Evolutionary conservation across 1,284 basidiomycete genomes (phyloP), one percentile per base, ranked within the genome.

Genomic region (Rhizoctonia solani): DNA sequence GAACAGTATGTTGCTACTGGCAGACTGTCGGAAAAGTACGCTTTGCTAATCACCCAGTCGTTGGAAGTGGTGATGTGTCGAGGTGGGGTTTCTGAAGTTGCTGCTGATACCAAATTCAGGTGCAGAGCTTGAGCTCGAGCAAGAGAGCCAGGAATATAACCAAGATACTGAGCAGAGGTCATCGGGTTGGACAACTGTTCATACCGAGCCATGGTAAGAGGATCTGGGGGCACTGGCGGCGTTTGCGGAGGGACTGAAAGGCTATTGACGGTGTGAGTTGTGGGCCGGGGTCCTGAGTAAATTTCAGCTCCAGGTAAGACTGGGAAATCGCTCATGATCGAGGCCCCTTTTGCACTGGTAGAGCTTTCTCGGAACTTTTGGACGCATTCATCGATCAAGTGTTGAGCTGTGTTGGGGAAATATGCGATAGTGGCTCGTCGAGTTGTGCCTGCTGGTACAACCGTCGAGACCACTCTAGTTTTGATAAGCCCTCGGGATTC

Each of bases 121-220:
- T 92, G 88, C 1, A 92, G 76, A 68, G 83, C 79, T 37, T 84
- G 83, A 11, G 85, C 83, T 44, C 90, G 82, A 8, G 84, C 76
- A 34, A 82, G 81, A 72, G 84, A 87, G 11, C 86, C 89, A 23
- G 83, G 78, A 50, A 88, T 81, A 73, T 83, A 90, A 14, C 89
- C 89, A 73, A 88, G 88, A 34, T 83, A 69, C 71, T 92, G 89
- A 4, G 83, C 81, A 16, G 87, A 71, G 0, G 87, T 88, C 55
- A 83, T 83, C 58, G 82, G 81, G 73, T 92, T 88, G 0, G 83
- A 81, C 8, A 89, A 76, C 61, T 63, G 21, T 4, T 90, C 27
- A 9, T 41, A 19, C 13, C 59, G 59, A 53, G 49, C 37, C 8
- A 16, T 37, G 4, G 47, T 23, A 29, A 63, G 47, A 14, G 59